A percentile compares a stretch with the other conserved stretches of the same genome.
These are phyloP conservation scores for Russula sp. DNA, from an alignment of 768 basidiomycete species.

Conservation along the genomic window DNA sequence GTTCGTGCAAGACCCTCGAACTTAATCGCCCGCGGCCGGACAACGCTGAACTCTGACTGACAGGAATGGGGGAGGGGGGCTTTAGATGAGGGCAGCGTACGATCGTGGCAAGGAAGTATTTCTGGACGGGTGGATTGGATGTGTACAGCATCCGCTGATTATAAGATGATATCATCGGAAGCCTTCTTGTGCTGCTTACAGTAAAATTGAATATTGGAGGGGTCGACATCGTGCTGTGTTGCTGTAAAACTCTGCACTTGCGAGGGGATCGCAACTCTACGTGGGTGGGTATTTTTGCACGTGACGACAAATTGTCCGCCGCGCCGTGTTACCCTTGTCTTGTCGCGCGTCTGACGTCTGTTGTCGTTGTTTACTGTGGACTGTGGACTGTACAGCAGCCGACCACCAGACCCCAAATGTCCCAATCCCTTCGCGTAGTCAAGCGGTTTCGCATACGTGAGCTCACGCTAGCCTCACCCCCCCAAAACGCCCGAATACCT, in stretches of 20 bases:
- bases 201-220: neutral
- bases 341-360: neutral
- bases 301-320: constrained; percentile 4
- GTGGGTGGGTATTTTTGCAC: neutral
- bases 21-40: neutral
- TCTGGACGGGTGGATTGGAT: constrained; percentile 81
- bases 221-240: no score
- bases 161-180: constrained; percentile 48
- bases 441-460: constrained; percentile 49
- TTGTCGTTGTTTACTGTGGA: no score
- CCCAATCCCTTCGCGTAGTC: constrained; percentile 38
- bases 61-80: neutral
- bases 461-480: constrained; percentile 37
- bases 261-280: neutral
- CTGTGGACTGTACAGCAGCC: no score
- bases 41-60: neutral
- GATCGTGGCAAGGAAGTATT: constrained; percentile 93
- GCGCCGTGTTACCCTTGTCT: neutral
- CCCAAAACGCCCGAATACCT: constrained; percentile 36
- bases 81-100: constrained; percentile 67
- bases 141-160: constrained; percentile 80
- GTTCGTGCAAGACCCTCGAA: neutral
- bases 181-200: neutral
- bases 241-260: constrained; percentile 29
- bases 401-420: constrained; percentile 1